A percentile compares a stretch with the other conserved stretches of the same genome.
These are phyloP conservation scores for Coemansia asiatica DNA, from an alignment of 192 early-diverging fungal genomes.

Conservation along the genomic window DNA sequence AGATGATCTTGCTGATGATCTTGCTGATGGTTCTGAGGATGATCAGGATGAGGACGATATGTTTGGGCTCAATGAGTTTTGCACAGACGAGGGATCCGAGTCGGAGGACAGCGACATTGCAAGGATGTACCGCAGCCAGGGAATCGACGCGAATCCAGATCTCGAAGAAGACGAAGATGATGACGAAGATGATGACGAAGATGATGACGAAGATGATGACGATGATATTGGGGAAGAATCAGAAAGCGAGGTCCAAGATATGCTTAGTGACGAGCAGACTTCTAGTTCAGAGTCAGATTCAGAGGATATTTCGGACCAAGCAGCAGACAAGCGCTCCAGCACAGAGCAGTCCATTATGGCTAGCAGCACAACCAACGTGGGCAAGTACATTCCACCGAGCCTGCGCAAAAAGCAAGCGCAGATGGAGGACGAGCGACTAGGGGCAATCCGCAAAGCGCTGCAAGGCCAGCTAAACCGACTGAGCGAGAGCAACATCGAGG, in stretches of 20 bases:
- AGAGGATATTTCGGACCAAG: neutral
- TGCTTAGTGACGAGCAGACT: neutral
- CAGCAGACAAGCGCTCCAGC: neutral
- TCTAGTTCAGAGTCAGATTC: neutral
- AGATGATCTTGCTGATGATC: constrained; percentile 3
- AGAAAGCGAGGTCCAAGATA: too few species aligned
- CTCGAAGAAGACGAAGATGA: constrained; percentile 13
- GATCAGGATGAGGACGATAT: constrained; percentile 21
- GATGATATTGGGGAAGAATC: constrained; percentile 7
- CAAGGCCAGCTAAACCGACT: constrained; percentile 88
- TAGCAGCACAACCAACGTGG: constrained; percentile 15
- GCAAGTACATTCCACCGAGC: constrained; percentile 89
- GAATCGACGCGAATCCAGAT: constrained; percentile 27
- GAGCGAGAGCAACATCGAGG: constrained; percentile 89
- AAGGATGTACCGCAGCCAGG: constrained; percentile 33
- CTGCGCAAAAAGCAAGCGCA: constrained; percentile 65
- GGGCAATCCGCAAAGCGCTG: constrained; percentile 73
- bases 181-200: constrained; percentile 6
- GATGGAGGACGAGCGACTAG: constrained; percentile 64
- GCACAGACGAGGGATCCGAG: constrained; percentile 23
- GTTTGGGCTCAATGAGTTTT: constrained; percentile 42
- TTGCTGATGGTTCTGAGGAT: neutral
- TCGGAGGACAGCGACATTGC: constrained; percentile 53
- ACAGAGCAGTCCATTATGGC: neutral
- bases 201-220: constrained; percentile 14